Conservation (phyloP, 2,329 filamentous ascomycete genomes). For the Claviceps maximensis region DNA sequence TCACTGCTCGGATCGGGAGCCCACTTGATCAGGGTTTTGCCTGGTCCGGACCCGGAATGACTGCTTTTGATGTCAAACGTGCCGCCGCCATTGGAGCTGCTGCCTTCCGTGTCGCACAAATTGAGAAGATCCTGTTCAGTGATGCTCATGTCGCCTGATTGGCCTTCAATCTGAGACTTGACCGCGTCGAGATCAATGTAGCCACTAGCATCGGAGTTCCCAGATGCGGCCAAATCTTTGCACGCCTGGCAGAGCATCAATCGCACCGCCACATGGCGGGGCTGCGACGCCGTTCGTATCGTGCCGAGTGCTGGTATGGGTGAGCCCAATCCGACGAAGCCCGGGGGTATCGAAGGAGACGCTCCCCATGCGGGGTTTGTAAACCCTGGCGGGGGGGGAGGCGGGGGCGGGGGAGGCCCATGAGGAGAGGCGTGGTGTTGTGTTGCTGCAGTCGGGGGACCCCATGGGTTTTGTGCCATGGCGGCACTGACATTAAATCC, state of each 20-base stretch:
- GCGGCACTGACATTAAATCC: conserved; percentile 17
- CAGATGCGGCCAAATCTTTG: conserved; percentile 38
- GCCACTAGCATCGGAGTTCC: conserved; percentile 35
- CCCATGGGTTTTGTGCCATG: conserved; percentile 28
- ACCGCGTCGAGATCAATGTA: conserved; percentile 59
- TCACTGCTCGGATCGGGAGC: conserved; percentile 15
- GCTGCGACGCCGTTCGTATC: conserved; percentile 30
- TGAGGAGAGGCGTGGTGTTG: conserved; percentile 16
- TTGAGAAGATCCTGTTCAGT: conserved; percentile 58
- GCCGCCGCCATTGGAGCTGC: conserved; percentile 75
- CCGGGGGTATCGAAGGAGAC: conserved; percentile 19
- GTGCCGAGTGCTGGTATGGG: conserved; percentile 17
- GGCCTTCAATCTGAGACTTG: conserved; percentile 51
- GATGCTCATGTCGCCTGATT: conserved; percentile 24
- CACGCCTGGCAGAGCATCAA: conserved; percentile 67
- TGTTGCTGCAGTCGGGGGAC: conserved; percentile 17
- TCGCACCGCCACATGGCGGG: conserved; percentile 56
- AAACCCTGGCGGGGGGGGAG: conserved; percentile 33
- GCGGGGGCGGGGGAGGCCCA: not conserved
- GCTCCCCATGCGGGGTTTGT: conserved; percentile 27
- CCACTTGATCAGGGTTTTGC: not conserved
- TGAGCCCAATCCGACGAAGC: conserved; percentile 22
- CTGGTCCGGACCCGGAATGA: conserved; percentile 30
- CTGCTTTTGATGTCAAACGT: conserved; percentile 58
- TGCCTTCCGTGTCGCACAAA: conserved; percentile 86